Evolutionary conservation across 352 stramenopile species (phyloP).

Genomic region (Peronosclerospora sorghi): DNA sequence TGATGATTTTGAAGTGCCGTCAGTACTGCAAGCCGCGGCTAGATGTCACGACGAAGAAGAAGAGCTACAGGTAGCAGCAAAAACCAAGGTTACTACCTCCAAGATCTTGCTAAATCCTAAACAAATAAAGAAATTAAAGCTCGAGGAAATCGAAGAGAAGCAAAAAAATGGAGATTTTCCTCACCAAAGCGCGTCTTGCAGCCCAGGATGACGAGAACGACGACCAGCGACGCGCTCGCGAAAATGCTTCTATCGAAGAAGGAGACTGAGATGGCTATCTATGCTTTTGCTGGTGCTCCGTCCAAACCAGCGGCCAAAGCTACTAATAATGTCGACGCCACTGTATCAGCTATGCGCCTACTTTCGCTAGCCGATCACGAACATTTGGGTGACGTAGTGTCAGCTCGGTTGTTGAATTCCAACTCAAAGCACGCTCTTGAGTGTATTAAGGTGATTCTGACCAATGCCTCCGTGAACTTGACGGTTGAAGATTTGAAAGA

Average conservation of each 20-base stretch:
- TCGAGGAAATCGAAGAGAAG: constrained; percentile 80
- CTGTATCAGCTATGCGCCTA: constrained; percentile 51
- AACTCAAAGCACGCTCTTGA: no score
- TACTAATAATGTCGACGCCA: constrained; percentile 26
- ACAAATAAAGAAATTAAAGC: constrained; percentile 80
- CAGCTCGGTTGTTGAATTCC: no score
- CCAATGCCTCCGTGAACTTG: constrained; percentile 63
- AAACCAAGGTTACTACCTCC: no score
- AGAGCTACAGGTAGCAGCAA: constrained; percentile 15
- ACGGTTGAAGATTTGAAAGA: constrained; percentile 77
- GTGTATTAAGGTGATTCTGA: no score
- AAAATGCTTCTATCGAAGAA: constrained; percentile 52
- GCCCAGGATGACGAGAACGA: constrained; percentile 54
- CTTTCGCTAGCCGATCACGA: constrained; percentile 66
- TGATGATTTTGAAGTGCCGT: no score
- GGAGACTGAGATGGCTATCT: constrained; percentile 60
- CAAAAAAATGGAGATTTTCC: constrained; percentile 67
- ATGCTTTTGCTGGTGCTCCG: constrained; percentile 46
- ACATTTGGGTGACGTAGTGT: constrained; percentile 58
- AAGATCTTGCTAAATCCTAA: constrained; percentile 72
- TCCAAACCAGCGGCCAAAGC: constrained; percentile 17
- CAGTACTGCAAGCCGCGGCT: no score
- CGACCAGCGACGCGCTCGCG: no score
- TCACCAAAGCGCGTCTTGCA: no score
- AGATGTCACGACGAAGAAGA: constrained; percentile 74